phyloP scores from a whole-genome alignment of 352 stramenopile genomes.

The Phytophthora niederhauseri region DNA sequence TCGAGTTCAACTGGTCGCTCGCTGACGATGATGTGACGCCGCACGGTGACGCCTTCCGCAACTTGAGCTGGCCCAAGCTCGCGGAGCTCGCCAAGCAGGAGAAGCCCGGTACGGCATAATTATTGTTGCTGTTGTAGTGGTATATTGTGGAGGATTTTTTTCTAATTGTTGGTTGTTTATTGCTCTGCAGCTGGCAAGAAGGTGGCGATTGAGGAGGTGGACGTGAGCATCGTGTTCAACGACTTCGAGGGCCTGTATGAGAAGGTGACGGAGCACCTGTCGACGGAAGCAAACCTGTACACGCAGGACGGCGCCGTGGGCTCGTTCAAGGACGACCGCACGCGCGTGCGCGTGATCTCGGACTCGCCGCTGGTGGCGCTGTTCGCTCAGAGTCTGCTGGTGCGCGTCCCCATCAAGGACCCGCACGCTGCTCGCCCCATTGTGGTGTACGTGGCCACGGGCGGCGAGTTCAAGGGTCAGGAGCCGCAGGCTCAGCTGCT shows the following conservation, averaged over 20 bases:
- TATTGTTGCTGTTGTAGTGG: background rate
- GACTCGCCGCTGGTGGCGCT: constrained; percentile 77
- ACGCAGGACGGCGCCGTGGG: constrained; percentile 78
- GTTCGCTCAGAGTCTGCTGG: constrained; percentile 73
- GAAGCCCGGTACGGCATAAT: constrained; percentile 47
- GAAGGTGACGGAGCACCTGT: constrained; percentile 76
- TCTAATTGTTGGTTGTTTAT: background rate
- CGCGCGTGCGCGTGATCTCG: constrained; percentile 78
- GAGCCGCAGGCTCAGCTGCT: constrained; percentile 64
- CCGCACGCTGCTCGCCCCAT: constrained; percentile 73
- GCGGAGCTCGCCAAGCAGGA: constrained; percentile 65
- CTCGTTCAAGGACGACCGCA: constrained; percentile 79
- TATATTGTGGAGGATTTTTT: background rate
- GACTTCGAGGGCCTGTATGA: constrained; percentile 76
- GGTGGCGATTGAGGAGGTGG: constrained; percentile 61
- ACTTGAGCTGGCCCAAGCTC: constrained; percentile 75
- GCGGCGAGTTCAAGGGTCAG: constrained; percentile 65
- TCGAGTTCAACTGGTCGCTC: constrained; percentile 90
- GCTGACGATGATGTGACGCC: constrained; percentile 83
- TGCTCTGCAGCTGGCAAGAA: constrained; percentile 55
- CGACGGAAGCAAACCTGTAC: constrained; percentile 60
- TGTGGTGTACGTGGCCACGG: constrained; percentile 74
- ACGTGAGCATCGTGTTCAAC: constrained; percentile 68
- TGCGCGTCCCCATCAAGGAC: constrained; percentile 72
- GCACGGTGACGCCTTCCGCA: constrained; percentile 78